Base-by-base conservation (phyloP, 2,329 filamentous ascomycete species). In the Colletotrichum euphorbiae region DNA sequence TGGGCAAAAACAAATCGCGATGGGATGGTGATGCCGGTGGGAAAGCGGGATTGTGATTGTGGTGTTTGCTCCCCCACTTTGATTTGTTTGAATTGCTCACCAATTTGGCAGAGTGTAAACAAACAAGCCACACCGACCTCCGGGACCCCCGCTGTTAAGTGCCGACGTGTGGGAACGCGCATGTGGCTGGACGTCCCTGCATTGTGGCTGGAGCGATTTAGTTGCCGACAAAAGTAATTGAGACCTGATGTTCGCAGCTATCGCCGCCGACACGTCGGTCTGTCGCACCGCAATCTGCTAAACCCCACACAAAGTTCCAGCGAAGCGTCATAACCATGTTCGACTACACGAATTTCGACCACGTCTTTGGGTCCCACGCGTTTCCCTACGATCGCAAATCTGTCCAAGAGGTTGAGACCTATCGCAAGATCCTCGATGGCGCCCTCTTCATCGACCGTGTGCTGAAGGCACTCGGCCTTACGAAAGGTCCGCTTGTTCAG, bases 391-490 rank as follows among this genome's bases (percentile, higher is more conserved):
- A 89, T 74, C 84, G 87, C 65, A 84, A 85, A 69, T 78, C 85
- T 36, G 80, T 89, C 62, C 85, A 90, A 54, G 85, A 89, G 54
- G 92, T 94, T 62, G 84, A 91, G 67, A 80, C 84, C 33, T 88
- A 88, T 75, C 90, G 92, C 72, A 91, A 90, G 74, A 85, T 80
- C 55, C 83, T 94, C 19, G 88, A 90, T 69, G 90, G 91, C 72
- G 82, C 86, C 65, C 86, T 95, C 66, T 97, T 96, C 79, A 90
- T 95, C 75, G 93, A 97, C 77, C 89, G 91, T 61, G 88, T 97
- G 45, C 81, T 96, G 69, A 88, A 86, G 62, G 85, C 90, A 0
- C 81, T 95, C 31, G 89, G 91, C 31, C 87, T 96, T 66, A 84
- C 85, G 72, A 89, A 91, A 79, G 87, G 93, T 93, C 78, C 15